These are phyloP conservation scores for Fusarium sp. DNA, from an alignment of 2,329 filamentous ascomycete genomes.

Conservation along the genomic window DNA sequence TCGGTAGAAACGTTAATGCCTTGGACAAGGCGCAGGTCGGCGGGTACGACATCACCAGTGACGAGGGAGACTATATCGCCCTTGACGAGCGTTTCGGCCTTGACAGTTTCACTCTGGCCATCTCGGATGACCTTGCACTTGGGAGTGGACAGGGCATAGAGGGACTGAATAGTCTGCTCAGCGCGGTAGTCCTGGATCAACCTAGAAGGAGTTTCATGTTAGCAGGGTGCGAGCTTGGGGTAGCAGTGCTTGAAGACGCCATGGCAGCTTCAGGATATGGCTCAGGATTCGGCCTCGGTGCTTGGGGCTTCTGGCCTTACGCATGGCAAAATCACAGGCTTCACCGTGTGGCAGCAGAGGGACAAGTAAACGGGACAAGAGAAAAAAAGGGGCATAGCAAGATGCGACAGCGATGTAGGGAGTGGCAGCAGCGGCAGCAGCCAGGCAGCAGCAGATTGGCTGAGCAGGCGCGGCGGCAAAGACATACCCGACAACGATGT, in stretches of 20 bases:
- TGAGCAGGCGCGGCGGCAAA: constrained; percentile 35
- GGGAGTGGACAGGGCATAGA: constrained; percentile 67
- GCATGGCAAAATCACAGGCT: constrained; percentile 41
- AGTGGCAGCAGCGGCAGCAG: constrained; percentile 24
- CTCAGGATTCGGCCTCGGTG: constrained; percentile 39
- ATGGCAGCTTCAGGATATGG: constrained; percentile 44
- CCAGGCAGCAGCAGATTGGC: constrained; percentile 32
- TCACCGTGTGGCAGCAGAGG: constrained; percentile 42
- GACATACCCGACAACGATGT: constrained; percentile 72
- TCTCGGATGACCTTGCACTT: constrained; percentile 69
- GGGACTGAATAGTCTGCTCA: constrained; percentile 70
- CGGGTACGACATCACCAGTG: constrained; percentile 76
- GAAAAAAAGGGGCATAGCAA: constrained; percentile 27
- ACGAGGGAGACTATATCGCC: constrained; percentile 73
- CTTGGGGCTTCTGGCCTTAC: constrained; percentile 43
- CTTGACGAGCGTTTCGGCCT: constrained; percentile 68
- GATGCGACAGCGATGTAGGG: constrained; percentile 29
- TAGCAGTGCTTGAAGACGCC: constrained; percentile 25
- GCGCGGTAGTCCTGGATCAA: constrained; percentile 70
- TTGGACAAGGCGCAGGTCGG: constrained; percentile 72
- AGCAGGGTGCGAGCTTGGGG: constrained; percentile 36
- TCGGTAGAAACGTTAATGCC: constrained; percentile 81
- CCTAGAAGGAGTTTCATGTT: constrained; percentile 47
- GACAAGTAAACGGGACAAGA: constrained; percentile 10
- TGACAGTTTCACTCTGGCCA: constrained; percentile 61